Percentiles rank a stretch among this genome's conserved stretches.
Conservation (phyloP, 2,329 filamentous ascomycete genomes). For the Aspergillus calidoustus region DNA sequence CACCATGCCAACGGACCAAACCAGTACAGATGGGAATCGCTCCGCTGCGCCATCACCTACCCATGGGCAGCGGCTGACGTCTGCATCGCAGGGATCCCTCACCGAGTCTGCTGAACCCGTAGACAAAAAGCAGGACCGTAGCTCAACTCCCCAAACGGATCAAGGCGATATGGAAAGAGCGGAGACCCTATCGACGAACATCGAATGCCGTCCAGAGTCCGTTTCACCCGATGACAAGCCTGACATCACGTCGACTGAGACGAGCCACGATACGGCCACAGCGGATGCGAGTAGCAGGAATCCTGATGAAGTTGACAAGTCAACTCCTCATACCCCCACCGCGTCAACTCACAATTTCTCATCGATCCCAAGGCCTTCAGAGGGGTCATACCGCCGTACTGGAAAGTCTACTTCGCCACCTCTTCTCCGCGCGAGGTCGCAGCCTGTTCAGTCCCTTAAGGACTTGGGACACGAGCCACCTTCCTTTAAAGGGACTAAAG, state of each 20-base stretch:
- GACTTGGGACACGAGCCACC: constrained; percentile 30
- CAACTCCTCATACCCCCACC: constrained; percentile 19
- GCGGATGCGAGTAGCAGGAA: constrained; percentile 17
- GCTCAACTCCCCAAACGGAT: constrained; percentile 56
- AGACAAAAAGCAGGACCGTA: constrained; percentile 64
- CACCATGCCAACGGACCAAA: constrained; percentile 15
- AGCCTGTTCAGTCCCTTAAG: constrained; percentile 48
- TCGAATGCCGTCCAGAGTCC: constrained; percentile 11
- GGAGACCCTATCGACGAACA: constrained; percentile 17
- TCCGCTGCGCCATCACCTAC: constrained; percentile 27
- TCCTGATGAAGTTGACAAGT: constrained; percentile 21
- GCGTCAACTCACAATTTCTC: constrained; percentile 39
- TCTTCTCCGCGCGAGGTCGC: constrained; percentile 56
- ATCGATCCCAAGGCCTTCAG: constrained; percentile 45
- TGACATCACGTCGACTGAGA: constrained; percentile 15
- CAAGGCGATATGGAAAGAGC: constrained; percentile 30
- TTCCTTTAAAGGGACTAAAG: constrained; percentile 29
- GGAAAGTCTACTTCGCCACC: constrained; percentile 50
- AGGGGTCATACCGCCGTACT: constrained; percentile 41
- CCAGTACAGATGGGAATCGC: constrained; percentile 27
- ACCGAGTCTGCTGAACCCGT: constrained; percentile 41
- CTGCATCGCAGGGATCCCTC: constrained; percentile 29
- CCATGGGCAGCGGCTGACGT: constrained; percentile 24
- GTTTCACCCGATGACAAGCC: constrained; percentile 13
- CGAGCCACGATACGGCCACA: constrained; percentile 20